A percentile compares a stretch with the other conserved stretches of the same genome.
Evolutionary conservation across 2,329 filamentous ascomycete species (phyloP).

Genomic region (Fonsecaea multimorphosa): DNA sequence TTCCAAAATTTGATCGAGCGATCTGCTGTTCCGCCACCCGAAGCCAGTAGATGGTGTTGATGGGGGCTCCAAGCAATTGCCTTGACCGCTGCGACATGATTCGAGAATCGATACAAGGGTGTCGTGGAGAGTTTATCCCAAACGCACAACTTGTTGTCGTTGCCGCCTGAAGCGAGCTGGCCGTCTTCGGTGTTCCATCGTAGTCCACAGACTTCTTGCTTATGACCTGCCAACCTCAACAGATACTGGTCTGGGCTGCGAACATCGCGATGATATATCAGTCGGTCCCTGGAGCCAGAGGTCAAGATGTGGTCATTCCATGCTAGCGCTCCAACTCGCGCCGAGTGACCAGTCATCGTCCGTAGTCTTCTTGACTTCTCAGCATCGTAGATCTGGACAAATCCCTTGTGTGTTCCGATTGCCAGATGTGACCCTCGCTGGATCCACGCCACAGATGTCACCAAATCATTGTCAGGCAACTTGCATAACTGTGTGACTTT

Average conservation of each 20-base stretch:
- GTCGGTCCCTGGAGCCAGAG: slow-evolving; percentile 88
- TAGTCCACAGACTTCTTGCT: slow-evolving; percentile 95
- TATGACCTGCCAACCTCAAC: slow-evolving; percentile 86
- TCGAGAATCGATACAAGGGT: slow-evolving; percentile 89
- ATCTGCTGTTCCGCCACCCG: slow-evolving; percentile 93
- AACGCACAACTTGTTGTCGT: slow-evolving; percentile 98
- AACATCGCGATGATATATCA: slow-evolving; percentile 95
- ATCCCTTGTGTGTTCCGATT: slow-evolving; percentile 90
- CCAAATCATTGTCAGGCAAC: slow-evolving; percentile 80
- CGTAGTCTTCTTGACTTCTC: slow-evolving; percentile 81
- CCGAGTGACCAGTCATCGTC: slow-evolving; percentile 96
- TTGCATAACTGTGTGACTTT: slow-evolving; percentile 94
- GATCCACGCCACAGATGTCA: slow-evolving; percentile 98
- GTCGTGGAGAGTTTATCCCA: slow-evolving; percentile 97
- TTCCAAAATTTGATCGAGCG: slow-evolving; percentile 98
- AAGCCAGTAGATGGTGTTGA: slow-evolving; percentile 90
- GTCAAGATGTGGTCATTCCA: slow-evolving; percentile 99
- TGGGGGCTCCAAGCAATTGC: slow-evolving; percentile 98
- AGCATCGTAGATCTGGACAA: slow-evolving; percentile 98
- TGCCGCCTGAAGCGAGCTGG: slow-evolving; percentile 92
- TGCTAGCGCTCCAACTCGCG: slow-evolving; percentile 87
- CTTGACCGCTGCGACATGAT: slow-evolving; percentile 95
- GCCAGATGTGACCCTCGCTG: slow-evolving; percentile 94
- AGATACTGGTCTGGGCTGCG: slow-evolving; percentile 90
- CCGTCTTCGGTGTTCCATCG: slow-evolving; percentile 98